These are phyloP conservation scores for Pleodorina starrii DNA, from an alignment of 139 green algal species.

Conservation along the genomic window DNA sequence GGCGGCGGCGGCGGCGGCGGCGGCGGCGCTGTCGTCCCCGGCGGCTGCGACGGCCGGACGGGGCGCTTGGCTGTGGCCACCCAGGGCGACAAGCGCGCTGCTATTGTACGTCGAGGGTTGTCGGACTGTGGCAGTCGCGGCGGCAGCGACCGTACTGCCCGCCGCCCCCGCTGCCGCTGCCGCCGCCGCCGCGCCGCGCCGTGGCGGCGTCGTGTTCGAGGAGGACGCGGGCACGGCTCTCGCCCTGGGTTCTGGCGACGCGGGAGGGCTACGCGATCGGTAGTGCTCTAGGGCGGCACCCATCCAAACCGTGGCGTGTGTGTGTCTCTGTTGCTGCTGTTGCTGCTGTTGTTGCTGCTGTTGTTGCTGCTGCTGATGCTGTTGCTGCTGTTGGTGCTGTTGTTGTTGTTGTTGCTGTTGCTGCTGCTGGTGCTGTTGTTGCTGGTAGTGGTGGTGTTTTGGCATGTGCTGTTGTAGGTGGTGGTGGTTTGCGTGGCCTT, in stretches of 20 bases:
- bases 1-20: neutral
- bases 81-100: too few relatives aligned
- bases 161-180: neutral
- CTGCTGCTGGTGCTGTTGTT: neutral
- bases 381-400: neutral
- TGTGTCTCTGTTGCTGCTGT: too few relatives aligned
- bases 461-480: neutral
- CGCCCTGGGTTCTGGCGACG: neutral
- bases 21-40: neutral
- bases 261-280: neutral
- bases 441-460: neutral
- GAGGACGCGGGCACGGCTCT: neutral
- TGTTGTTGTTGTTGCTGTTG: neutral
- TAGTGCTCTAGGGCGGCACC: neutral
- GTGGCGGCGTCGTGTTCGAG: too few relatives aligned
- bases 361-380: constrained; percentile 6
- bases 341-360: neutral
- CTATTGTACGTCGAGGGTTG: neutral
- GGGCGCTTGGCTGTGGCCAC: neutral
- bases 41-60: neutral
- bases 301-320: neutral
- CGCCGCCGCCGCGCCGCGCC: neutral
- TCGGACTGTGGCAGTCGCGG: neutral
- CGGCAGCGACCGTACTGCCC: neutral
- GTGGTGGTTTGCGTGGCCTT: neutral